These are phyloP conservation scores for Hysterangium stoloniferum DNA, from an alignment of 768 basidiomycete species.

Conservation along the genomic window DNA sequence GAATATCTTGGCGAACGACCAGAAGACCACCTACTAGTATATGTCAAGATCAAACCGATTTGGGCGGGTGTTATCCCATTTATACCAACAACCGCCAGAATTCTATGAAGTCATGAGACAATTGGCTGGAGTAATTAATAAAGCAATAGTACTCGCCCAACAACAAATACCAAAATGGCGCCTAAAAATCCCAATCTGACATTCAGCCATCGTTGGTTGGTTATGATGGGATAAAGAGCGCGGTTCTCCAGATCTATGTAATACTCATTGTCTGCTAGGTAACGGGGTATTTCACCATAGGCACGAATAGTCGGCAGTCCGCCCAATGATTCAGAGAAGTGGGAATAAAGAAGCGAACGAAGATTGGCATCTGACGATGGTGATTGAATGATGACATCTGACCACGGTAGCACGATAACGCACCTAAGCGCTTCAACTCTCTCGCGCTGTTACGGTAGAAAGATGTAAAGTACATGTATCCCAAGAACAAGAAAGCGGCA, in stretches of 20 bases:
- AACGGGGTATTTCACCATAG: constrained; percentile 56
- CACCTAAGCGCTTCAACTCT: constrained; percentile 56
- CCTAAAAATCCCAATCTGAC: constrained; percentile 67
- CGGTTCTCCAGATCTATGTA: constrained; percentile 71
- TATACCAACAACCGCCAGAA: constrained; percentile 39
- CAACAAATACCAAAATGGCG: constrained; percentile 46
- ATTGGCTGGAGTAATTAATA: background rate
- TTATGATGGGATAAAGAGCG: constrained; percentile 55
- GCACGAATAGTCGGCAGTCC: constrained; percentile 67
- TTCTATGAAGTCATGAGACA: background rate
- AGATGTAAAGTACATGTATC: constrained; percentile 56
- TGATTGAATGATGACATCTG: background rate
- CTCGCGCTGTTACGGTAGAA: constrained; percentile 68
- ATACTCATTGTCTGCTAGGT: constrained; percentile 54
- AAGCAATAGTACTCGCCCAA: constrained; percentile 21
- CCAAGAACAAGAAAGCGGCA: constrained; percentile 44
- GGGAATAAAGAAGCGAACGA: constrained; percentile 67
- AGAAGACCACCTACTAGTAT: constrained; percentile 36
- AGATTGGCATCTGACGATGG: constrained; percentile 50
- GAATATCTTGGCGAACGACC: background rate
- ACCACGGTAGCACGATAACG: constrained; percentile 3
- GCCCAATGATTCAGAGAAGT: constrained; percentile 70
- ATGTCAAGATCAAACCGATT: constrained; percentile 67
- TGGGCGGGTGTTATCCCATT: constrained; percentile 55
- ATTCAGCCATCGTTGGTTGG: constrained; percentile 70